A percentile compares a stretch with the other conserved stretches of the same genome.
Conservation (phyloP, 2,329 filamentous ascomycete genomes). For the Neonectria ditissima region DNA sequence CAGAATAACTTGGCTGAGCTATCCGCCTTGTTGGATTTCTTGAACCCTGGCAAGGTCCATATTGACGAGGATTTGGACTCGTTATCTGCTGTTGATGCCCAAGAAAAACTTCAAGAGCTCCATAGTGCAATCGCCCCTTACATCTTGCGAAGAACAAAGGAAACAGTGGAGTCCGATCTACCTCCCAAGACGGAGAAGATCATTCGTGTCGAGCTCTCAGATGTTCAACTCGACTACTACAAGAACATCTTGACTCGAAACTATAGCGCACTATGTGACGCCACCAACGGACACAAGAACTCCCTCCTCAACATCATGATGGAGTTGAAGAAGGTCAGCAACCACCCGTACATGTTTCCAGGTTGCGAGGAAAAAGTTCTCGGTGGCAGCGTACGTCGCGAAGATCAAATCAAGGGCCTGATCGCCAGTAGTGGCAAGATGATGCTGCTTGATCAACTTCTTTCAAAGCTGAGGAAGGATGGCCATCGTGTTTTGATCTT, state of each 20-base stretch:
- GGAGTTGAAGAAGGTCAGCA: conserved; percentile 99
- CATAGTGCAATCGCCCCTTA: conserved; percentile 91
- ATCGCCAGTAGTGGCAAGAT: conserved; percentile 99
- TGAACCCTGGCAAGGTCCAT: conserved; percentile 92
- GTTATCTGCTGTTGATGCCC: conserved; percentile 81
- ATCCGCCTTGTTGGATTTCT: conserved; percentile 91
- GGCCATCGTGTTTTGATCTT: conserved; percentile 97
- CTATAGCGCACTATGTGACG: conserved; percentile 93
- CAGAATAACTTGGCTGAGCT: conserved; percentile 97
- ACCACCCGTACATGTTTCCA: conserved; percentile 98
- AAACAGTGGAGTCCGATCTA: conserved; percentile 95
- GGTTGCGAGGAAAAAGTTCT: conserved; percentile 92
- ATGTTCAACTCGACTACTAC: conserved; percentile 97
- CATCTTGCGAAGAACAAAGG: conserved; percentile 95
- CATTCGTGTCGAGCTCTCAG: conserved; percentile 95
- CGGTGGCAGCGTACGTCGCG: conserved; percentile 81
- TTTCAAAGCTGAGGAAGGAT: conserved; percentile 92
- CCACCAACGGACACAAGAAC: conserved; percentile 90
- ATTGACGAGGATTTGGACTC: conserved; percentile 92
- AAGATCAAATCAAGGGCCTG: conserved; percentile 91
- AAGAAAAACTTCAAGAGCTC: conserved; percentile 86
- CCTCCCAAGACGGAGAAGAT: conserved; percentile 99
- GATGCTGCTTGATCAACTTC: conserved; percentile 97
- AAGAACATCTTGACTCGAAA: conserved; percentile 98
- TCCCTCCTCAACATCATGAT: conserved; percentile 99